These are phyloP conservation scores for Pseudoscleropodium purum DNA, from an alignment of 225 moss, liverwort and hornwort genomes.

Conservation along the genomic window DNA sequence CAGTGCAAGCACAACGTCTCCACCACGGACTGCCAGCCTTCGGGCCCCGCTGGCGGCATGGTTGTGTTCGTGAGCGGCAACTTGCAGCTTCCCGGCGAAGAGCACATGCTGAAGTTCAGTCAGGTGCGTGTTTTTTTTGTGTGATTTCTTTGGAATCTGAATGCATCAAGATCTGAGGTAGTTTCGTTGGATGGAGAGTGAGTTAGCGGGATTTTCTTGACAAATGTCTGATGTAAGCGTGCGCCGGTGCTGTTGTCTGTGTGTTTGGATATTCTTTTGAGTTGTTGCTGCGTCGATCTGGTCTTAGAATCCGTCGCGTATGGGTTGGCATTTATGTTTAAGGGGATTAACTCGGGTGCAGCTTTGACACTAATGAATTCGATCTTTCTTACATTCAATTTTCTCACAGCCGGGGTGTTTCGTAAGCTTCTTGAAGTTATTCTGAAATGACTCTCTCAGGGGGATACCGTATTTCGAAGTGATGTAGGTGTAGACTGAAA, in stretches of 20 bases:
- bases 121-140: constrained; percentile 27
- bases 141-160: not conserved
- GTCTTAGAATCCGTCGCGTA: not conserved
- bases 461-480: not conserved
- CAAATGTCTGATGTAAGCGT: not conserved
- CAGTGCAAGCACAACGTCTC: constrained; percentile 87
- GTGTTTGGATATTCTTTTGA: not conserved
- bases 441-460: not conserved
- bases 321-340: not conserved
- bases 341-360: not conserved
- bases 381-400: not conserved
- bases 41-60: constrained; percentile 68
- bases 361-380: not conserved
- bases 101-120: constrained; percentile 74
- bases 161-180: not conserved
- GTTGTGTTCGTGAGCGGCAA: constrained; percentile 82
- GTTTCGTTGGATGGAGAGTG: not conserved
- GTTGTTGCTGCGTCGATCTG: not conserved
- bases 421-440: not conserved
- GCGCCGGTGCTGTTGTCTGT: not conserved
- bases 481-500: not conserved
- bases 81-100: constrained; percentile 76
- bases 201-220: not conserved
- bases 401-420: not conserved
- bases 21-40: constrained; percentile 87